These are phyloP conservation scores for Magnaporthiopsis poae DNA, from an alignment of 2,329 filamentous ascomycete genomes.

Conservation along the genomic window DNA sequence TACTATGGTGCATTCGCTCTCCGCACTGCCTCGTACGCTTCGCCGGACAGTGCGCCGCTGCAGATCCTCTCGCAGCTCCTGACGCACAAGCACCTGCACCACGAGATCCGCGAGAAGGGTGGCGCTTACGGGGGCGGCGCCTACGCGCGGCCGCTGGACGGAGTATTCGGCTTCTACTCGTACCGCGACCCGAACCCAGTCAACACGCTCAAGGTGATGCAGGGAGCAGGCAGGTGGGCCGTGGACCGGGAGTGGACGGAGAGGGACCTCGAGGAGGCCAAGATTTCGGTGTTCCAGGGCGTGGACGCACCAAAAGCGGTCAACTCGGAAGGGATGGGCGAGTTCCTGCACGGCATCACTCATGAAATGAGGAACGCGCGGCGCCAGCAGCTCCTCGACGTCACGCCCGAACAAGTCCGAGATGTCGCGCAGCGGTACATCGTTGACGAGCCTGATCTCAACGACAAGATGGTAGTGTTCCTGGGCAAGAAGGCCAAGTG, in stretches of 20 bases:
- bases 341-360: conserved; percentile 76
- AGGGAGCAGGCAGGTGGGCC: conserved; percentile 72
- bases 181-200: conserved; percentile 93
- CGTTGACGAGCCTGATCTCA: conserved; percentile 53
- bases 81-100: conserved; percentile 92
- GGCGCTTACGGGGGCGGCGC: conserved; percentile 92
- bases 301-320: conserved; percentile 84
- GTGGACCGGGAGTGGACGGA: conserved; percentile 70
- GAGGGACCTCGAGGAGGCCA: conserved; percentile 86
- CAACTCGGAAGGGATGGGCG: conserved; percentile 74
- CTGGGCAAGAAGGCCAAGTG: conserved; percentile 77
- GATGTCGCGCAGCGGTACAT: conserved; percentile 74
- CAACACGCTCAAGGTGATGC: conserved; percentile 79
- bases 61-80: conserved; percentile 84
- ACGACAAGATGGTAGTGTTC: conserved; percentile 57
- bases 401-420: conserved; percentile 69
- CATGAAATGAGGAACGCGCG: conserved; percentile 81
- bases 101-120: conserved; percentile 94
- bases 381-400: conserved; percentile 76
- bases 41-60: conserved; percentile 64
- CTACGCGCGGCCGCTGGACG: conserved; percentile 68
- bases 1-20: conserved; percentile 82
- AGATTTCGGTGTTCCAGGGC: conserved; percentile 84
- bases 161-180: conserved; percentile 86
- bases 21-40: conserved; percentile 73